These are phyloP conservation scores for Solanum pinnatisectum DNA, from an alignment of 257 asterid genomes.

Conservation along the genomic window DNA sequence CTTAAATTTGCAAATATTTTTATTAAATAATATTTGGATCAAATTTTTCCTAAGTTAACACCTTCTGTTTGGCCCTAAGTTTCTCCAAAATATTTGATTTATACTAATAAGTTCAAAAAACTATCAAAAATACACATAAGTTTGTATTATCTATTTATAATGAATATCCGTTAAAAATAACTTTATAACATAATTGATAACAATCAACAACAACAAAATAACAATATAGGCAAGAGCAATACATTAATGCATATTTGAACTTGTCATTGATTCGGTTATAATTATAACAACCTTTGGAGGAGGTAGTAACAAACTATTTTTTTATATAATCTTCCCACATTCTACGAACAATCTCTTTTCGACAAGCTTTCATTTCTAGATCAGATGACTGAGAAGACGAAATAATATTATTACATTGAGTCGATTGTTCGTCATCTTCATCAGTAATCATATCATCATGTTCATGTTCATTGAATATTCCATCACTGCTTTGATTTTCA, in stretches of 20 bases:
- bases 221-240: neutral
- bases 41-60: neutral
- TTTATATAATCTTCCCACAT: too few relatives aligned
- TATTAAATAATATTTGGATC: too few relatives aligned
- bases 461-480: neutral
- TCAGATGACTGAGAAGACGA: neutral
- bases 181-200: too few relatives aligned
- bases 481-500: fast-evolving
- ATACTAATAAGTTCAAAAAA: neutral
- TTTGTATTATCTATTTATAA: too few relatives aligned
- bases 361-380: neutral
- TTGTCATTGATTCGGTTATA: too few relatives aligned
- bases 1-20: too few relatives aligned
- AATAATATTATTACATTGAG: neutral
- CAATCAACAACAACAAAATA: neutral
- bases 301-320: neutral
- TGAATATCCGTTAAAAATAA: neutral
- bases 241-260: too few relatives aligned
- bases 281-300: neutral
- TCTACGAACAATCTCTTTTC: neutral
- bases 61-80: neutral
- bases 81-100: neutral
- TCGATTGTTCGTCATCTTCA: neutral
- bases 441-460: neutral
- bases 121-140: neutral